These are phyloP conservation scores for Collybia mongolica DNA, from an alignment of 768 basidiomycete species.

Conservation along the genomic window DNA sequence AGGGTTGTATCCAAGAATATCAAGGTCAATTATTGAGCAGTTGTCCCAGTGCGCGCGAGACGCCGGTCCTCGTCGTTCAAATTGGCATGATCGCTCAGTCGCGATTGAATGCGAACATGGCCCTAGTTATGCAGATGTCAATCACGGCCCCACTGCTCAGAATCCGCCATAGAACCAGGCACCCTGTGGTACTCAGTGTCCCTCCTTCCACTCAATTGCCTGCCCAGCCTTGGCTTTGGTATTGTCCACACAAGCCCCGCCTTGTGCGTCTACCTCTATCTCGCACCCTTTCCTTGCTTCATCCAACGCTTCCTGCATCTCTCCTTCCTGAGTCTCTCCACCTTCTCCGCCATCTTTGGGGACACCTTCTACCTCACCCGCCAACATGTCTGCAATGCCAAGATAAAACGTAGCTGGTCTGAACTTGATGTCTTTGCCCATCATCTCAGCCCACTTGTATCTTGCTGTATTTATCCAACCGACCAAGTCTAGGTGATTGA, in stretches of 20 bases:
- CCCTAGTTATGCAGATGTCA: no score
- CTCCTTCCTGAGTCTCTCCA: not conserved
- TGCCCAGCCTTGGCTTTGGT: no score
- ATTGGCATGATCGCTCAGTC: no score
- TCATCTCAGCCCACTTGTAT: constrained; percentile 88
- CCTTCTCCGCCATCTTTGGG: constrained; percentile 11
- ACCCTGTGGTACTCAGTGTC: not conserved
- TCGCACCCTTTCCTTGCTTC: constrained; percentile 7
- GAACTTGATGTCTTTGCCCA: constrained; percentile 88
- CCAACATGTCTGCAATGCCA: constrained; percentile 76
- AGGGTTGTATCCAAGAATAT: no score
- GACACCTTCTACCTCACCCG: constrained; percentile 71
- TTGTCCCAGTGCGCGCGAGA: not conserved
- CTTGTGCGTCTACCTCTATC: constrained; percentile 11
- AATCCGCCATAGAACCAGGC: no score
- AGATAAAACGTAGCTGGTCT: constrained; percentile 91
- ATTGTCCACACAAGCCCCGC: not conserved
- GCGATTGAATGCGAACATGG: not conserved
- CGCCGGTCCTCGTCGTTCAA: no score
- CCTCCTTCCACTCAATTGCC: constrained; percentile 1
- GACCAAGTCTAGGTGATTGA: constrained; percentile 90
- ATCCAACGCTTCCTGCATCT: constrained; percentile 11
- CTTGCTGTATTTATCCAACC: constrained; percentile 92
- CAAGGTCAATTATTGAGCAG: no score
- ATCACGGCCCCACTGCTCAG: no score